Base-by-base conservation (phyloP, 2,329 filamentous ascomycete genomes). In the Cladosporium austrohemisphaericum region DNA sequence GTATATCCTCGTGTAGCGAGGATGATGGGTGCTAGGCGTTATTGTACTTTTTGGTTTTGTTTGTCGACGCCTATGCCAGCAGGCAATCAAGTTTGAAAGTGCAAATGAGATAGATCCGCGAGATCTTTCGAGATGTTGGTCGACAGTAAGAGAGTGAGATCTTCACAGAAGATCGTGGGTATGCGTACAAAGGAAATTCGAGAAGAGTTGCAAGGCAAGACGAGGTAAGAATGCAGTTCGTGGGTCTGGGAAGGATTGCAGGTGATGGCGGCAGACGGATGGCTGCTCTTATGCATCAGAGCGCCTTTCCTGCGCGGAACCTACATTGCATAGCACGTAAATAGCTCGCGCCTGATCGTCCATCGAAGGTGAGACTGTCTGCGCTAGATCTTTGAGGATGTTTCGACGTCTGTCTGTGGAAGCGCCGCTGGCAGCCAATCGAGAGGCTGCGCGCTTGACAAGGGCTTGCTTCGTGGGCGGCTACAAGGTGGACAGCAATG, bases 21-120 rank as follows among this genome's bases (percentile, higher is more conserved):
- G n/a, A 78, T 78, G 41, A 22, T 41, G 32, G 35, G 31, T 43
- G 49, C 16, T 8, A 20, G 25, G 14, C 32, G 13, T 19, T 35
- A 4, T 35, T 6, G 32, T 35, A 3, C 13, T 10, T 6, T 3
- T 45, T 33, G 26, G 41, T 31, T n/a, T 36, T 29, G 6, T 29
- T 22, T 45, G 18, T 52, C 16, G 48, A 19, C 14, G 31, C 41
- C 55, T 58, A 56, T n/a, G 57, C 58, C 59, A 60, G 59, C 56
- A 57, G 58, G 56, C 41, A 55, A 56, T 57, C 49, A 33, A 48
- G 28, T 44, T 37, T 51, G 18, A 26, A n/a, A n/a, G n/a, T n/a
- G n/a, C n/a, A n/a, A n/a, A n/a, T n/a, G n/a, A n/a, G n/a, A n/a
- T n/a, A n/a, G n/a, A n/a, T n/a, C n/a, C 14, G 18, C 6, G 20